A percentile compares a stretch with the other conserved stretches of the same genome.
Conservation (phyloP, 2,329 filamentous ascomycete species). For the Nannizziopsis barbatae region DNA sequence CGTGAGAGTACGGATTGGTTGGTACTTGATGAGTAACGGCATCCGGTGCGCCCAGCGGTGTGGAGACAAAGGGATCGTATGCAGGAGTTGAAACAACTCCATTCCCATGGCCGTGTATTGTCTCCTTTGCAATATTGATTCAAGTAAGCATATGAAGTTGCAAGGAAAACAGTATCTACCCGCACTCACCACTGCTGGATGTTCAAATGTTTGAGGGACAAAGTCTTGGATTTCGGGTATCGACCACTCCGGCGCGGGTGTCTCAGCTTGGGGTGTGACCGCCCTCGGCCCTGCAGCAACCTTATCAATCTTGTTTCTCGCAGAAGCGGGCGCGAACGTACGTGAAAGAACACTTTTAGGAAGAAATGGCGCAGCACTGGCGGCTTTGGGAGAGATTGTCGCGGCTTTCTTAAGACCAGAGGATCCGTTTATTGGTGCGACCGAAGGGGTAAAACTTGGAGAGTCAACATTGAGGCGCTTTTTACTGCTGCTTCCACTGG, state of each 20-base stretch:
- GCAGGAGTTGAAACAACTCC: constrained; percentile 40
- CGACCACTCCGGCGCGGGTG: constrained; percentile 34
- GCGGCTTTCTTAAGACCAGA: constrained; percentile 52
- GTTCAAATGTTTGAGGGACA: constrained; percentile 43
- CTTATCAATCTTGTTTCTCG: constrained; percentile 5
- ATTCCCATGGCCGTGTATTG: constrained; percentile 40
- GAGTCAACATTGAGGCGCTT: constrained; percentile 91
- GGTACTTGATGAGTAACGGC: constrained; percentile 35
- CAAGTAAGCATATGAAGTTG: constrained; percentile 7
- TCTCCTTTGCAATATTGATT: constrained; percentile 19
- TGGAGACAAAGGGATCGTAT: constrained; percentile 55
- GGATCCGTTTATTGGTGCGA: constrained; percentile 27
- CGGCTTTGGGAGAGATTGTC: constrained; percentile 72
- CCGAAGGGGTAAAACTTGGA: constrained; percentile 75
- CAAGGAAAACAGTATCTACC: neutral
- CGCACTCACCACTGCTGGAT: constrained; percentile 32
- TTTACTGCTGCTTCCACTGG: constrained; percentile 31
- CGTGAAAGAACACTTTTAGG: constrained; percentile 29
- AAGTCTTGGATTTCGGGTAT: constrained; percentile 39
- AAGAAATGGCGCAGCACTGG: constrained; percentile 60
- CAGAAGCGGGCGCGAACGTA: constrained; percentile 19
- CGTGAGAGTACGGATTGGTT: constrained; percentile 68
- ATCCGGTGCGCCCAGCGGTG: constrained; percentile 42
- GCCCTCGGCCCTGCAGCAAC: constrained; percentile 29
- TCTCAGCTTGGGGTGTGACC: constrained; percentile 34